These are phyloP conservation scores for Parastagonospora avenae DNA, from an alignment of 2,329 filamentous ascomycete species.

Conservation along the genomic window DNA sequence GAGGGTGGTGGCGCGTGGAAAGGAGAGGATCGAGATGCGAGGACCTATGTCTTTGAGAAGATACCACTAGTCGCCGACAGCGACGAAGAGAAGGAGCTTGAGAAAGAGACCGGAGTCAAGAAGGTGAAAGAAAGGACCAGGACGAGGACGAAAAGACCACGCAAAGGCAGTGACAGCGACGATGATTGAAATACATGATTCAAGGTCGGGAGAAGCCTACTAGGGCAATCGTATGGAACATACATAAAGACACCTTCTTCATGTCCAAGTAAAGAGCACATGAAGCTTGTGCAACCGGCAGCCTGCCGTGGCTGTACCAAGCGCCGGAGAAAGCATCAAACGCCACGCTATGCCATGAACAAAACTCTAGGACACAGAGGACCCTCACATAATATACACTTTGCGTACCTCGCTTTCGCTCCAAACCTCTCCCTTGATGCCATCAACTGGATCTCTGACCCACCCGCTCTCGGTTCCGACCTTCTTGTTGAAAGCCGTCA, in stretches of 20 bases:
- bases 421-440: conserved; percentile 61
- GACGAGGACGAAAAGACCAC: conserved; percentile 11
- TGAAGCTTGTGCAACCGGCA: too few relatives aligned
- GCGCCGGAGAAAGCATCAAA: not conserved
- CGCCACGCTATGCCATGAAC: conserved; percentile 17
- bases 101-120: conserved; percentile 10
- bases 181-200: conserved; percentile 7
- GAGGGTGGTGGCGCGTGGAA: conserved; percentile 54
- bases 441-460: conserved; percentile 74
- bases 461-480: conserved; percentile 68
- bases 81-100: conserved; percentile 28
- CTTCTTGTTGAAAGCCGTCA: conserved; percentile 80
- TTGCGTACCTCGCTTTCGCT: conserved; percentile 70
- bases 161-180: conserved; percentile 10
- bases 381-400: conserved; percentile 79
- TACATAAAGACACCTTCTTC: too few relatives aligned
- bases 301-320: not conserved
- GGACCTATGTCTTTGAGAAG: conserved; percentile 54
- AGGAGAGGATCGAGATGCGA: conserved; percentile 53
- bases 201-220: too few relatives aligned
- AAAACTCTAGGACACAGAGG: not conserved
- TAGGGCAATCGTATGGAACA: too few relatives aligned
- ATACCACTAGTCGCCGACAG: conserved; percentile 33
- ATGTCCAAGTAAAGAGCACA: too few relatives aligned
- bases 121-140: conserved; percentile 17